A percentile compares a stretch with the other conserved stretches of the same genome.
Evolutionary conservation across 495 filamentous ascomycete species (phyloP).

Genomic region (Usnea hakonensis): DNA sequence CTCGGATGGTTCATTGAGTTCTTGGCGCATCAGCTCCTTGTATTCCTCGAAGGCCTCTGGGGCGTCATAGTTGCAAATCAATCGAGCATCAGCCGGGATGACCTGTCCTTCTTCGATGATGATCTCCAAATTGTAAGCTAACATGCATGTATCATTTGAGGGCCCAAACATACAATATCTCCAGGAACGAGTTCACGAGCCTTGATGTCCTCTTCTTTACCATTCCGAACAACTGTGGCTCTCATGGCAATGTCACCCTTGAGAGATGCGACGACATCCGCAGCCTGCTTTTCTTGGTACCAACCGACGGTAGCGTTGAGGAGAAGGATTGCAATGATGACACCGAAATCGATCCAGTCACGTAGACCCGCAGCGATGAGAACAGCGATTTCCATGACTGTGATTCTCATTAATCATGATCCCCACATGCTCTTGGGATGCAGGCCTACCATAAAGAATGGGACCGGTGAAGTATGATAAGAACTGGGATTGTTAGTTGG

Average conservation of each 20-base stretch:
- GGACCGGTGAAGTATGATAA: slow-evolving; percentile 73
- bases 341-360: slow-evolving; percentile 78
- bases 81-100: slow-evolving; percentile 63
- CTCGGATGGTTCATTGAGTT: slow-evolving; percentile 51
- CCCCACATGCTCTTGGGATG: background rate
- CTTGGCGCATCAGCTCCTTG: slow-evolving; percentile 55
- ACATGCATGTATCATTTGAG: background rate
- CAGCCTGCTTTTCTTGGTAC: slow-evolving; percentile 83
- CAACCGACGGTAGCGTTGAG: slow-evolving; percentile 76
- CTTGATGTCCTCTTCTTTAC: slow-evolving; percentile 62
- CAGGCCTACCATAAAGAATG: slow-evolving; percentile 67
- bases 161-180: slow-evolving; percentile 59
- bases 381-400: slow-evolving; percentile 82
- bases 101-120: slow-evolving; percentile 70
- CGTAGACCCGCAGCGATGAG: slow-evolving; percentile 69
- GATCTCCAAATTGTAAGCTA: slow-evolving; percentile 34
- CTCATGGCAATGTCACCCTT: slow-evolving; percentile 84
- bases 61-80: slow-evolving; percentile 69
- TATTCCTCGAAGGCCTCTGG: slow-evolving; percentile 65
- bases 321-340: slow-evolving; percentile 71
- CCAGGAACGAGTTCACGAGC: slow-evolving; percentile 74
- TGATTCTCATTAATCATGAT: slow-evolving; percentile 24
- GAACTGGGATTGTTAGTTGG: slow-evolving; percentile 46
- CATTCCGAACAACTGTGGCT: slow-evolving; percentile 62
- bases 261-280: slow-evolving; percentile 70